Percentiles rank a stretch among this genome's conserved stretches.
phyloP scores from a whole-genome alignment of 495 filamentous ascomycete genomes.

The Bacidia gigantensis region DNA sequence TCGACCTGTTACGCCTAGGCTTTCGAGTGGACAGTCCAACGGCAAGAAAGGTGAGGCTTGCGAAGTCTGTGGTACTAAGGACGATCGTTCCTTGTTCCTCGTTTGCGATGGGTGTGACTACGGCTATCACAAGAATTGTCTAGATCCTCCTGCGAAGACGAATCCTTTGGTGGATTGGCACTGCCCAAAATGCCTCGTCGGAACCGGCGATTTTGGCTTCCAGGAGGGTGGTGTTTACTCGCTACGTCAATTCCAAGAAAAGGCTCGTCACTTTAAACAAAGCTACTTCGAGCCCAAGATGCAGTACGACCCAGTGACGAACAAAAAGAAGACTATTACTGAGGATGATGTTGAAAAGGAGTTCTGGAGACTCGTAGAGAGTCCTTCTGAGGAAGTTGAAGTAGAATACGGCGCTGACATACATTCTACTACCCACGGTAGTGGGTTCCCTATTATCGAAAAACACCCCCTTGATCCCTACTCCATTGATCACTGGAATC shows the following conservation, averaged over 20 bases:
- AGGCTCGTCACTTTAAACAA: constrained; percentile 87
- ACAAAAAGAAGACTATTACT: constrained; percentile 63
- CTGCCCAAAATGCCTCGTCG: constrained; percentile 88
- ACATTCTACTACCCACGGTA: constrained; percentile 95
- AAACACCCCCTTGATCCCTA: constrained; percentile 76
- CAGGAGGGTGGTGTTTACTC: constrained; percentile 96
- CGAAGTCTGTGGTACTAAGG: constrained; percentile 72
- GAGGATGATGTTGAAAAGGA: constrained; percentile 95
- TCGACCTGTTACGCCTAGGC: constrained; percentile 61
- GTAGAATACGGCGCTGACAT: constrained; percentile 98
- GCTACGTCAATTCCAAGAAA: constrained; percentile 90
- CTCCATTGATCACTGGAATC: constrained; percentile 85
- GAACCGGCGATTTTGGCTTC: constrained; percentile 93
- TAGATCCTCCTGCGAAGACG: constrained; percentile 72
- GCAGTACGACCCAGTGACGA: constrained; percentile 75
- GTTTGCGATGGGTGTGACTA: constrained; percentile 90
- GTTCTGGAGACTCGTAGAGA: constrained; percentile 92
- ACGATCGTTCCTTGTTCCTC: constrained; percentile 55
- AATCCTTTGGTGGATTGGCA: constrained; percentile 88
- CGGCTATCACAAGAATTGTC: constrained; percentile 74
- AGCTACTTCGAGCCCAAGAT: constrained; percentile 82
- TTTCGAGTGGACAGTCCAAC: constrained; percentile 50
- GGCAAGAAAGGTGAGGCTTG: constrained; percentile 70
- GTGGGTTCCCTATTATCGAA: constrained; percentile 92
- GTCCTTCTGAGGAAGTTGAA: constrained; percentile 85